Evolutionary conservation across 2,329 filamentous ascomycete species (phyloP).

Genomic region (Stagonosporopsis rhizophila): DNA sequence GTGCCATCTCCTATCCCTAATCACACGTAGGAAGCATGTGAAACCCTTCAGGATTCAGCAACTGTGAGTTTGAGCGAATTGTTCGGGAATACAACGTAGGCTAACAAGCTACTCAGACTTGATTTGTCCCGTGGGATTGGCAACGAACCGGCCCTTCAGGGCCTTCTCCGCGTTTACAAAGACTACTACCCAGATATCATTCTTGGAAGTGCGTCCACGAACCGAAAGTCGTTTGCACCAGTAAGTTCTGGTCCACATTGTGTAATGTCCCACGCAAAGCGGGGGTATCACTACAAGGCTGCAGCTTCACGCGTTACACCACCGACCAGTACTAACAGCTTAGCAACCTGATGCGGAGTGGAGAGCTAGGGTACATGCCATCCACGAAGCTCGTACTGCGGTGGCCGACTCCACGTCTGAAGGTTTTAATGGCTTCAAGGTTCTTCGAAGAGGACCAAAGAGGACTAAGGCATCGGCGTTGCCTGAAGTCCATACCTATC

Average conservation of each 20-base stretch:
- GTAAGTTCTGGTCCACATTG: slow-evolving; percentile 40
- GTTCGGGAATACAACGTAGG: neutral
- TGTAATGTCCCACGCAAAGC: slow-evolving; percentile 14
- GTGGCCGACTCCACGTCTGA: slow-evolving; percentile 48
- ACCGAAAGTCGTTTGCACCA: slow-evolving; percentile 48
- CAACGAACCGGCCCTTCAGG: slow-evolving; percentile 76
- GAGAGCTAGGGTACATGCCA: slow-evolving; percentile 70
- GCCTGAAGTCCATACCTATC: slow-evolving; percentile 75
- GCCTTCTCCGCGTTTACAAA: slow-evolving; percentile 82
- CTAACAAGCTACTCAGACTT: slow-evolving; percentile 48
- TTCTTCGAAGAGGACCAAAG: slow-evolving; percentile 62
- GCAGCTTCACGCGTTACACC: slow-evolving; percentile 26
- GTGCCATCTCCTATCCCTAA: slow-evolving; percentile 79
- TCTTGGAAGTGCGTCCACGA: slow-evolving; percentile 68
- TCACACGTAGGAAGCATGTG: slow-evolving; percentile 83
- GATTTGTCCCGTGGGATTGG: slow-evolving; percentile 57
- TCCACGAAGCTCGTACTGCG: slow-evolving; percentile 65
- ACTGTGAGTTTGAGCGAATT: slow-evolving; percentile 51
- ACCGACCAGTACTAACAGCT: slow-evolving; percentile 31
- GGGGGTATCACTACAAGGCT: slow-evolving; percentile 22
- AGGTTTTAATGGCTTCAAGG: slow-evolving; percentile 66
- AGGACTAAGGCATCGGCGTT: slow-evolving; percentile 59
- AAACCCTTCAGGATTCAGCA: slow-evolving; percentile 82
- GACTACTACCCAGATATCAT: slow-evolving; percentile 92
- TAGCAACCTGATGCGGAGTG: slow-evolving; percentile 77